These are phyloP conservation scores for Trichophyton schoenleinii DNA, from an alignment of 2,329 filamentous ascomycete species.

Conservation along the genomic window DNA sequence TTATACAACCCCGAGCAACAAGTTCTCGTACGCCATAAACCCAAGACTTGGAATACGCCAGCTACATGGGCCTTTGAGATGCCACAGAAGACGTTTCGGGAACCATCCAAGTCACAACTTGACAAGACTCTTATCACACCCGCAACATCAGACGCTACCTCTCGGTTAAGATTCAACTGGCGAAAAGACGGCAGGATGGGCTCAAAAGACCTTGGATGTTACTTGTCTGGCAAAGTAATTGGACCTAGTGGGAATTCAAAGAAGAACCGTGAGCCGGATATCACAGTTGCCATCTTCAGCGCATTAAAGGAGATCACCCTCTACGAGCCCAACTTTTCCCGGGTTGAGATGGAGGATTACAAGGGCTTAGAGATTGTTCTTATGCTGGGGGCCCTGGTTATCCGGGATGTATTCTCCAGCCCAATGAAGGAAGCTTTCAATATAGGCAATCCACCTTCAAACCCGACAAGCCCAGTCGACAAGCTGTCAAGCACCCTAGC, in stretches of 20 bases:
- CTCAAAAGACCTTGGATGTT: slow-evolving; percentile 78
- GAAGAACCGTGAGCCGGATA: slow-evolving; percentile 83
- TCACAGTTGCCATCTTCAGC: slow-evolving; percentile 80
- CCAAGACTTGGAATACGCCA: slow-evolving; percentile 66
- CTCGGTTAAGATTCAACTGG: slow-evolving; percentile 77
- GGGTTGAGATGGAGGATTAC: slow-evolving; percentile 84
- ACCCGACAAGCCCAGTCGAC: background rate
- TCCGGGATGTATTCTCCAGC: slow-evolving; percentile 50
- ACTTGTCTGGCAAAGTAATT: slow-evolving; percentile 65
- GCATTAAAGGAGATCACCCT: slow-evolving; percentile 66
- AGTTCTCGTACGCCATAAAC: slow-evolving; percentile 53
- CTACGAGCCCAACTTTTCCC: slow-evolving; percentile 82
- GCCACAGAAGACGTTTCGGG: slow-evolving; percentile 69
- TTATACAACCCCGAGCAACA: slow-evolving; percentile 91
- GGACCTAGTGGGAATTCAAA: slow-evolving; percentile 50
- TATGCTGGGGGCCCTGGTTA: slow-evolving; percentile 46
- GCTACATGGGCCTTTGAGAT: slow-evolving; percentile 87
- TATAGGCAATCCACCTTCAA: slow-evolving; percentile 38
- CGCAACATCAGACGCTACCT: slow-evolving; percentile 42
- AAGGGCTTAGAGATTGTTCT: slow-evolving; percentile 85
- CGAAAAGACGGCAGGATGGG: slow-evolving; percentile 67
- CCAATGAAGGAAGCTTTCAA: slow-evolving; percentile 69
- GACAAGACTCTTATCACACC: slow-evolving; percentile 60
- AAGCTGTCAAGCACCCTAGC: slow-evolving; percentile 12
- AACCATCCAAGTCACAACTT: slow-evolving; percentile 64